Evolutionary conservation across 2,329 filamentous ascomycete species (phyloP), one percentile per base, ranked within the genome.

Genomic region (Rutstroemia sp.): DNA sequence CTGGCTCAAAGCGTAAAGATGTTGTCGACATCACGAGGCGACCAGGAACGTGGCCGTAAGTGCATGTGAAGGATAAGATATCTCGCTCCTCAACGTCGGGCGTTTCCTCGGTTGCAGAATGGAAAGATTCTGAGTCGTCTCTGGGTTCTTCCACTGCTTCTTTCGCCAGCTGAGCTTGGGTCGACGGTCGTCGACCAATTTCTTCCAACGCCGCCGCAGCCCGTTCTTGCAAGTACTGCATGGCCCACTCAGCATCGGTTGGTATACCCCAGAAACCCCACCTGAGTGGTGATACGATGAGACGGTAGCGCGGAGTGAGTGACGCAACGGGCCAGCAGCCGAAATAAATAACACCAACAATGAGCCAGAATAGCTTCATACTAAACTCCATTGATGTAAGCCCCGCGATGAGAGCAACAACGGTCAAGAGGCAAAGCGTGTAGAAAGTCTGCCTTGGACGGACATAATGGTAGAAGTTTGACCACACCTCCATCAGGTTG

Each of bases 391-490:
- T 51, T 1, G 69, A 65, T 1, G 60, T 56, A 9, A 70, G 34
- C 27, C 19, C 46, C 5, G 64, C 51, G 6, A 63, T 64, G n/a
- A 60, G 27, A 2, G 71, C 39, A 25, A 68, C 64, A 8, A 52
- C 25, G 1, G 64, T 1, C 2, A 47, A 51, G 0, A 72, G 17
- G 16, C 57, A 61, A 7, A 72, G 64, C 0, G 64, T 60, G 3
- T 58, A 42, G 2, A 61, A 47, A 5, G 71, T 72, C 0, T 67
- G 64, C 14, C 53, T 51, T 4, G 70, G 69, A 52, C 62, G 63
- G 1, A 66, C 61, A 65, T 71, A 73, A 56, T 72, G 69, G 54
- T 72, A 73, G 54, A 73, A 72, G 49, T 71, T 73, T 50, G 68
- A 67, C 21, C 65, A 48, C 2, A 62, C 63, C 57, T 73, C 70